A percentile compares a stretch with the other conserved stretches of the same genome.
These are phyloP conservation scores for Flueggea neowawraea DNA, from an alignment of 441 rosid species.

Conservation along the genomic window DNA sequence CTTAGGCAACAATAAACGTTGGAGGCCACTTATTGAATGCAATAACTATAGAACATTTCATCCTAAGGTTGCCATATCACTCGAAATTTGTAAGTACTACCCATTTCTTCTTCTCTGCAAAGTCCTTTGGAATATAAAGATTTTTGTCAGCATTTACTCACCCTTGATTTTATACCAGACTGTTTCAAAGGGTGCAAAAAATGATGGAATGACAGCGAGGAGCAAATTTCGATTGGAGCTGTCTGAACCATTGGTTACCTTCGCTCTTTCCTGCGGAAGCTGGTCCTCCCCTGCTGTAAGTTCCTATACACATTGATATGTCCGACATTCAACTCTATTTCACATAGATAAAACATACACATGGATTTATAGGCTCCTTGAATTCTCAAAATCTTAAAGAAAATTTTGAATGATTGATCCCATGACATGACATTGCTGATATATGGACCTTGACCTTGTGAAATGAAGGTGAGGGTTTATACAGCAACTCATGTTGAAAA, in stretches of 20 bases:
- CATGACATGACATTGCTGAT: too few species aligned
- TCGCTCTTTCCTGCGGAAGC: slow-evolving; percentile 88
- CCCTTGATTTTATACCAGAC: slow-evolving; percentile 28
- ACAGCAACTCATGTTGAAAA: slow-evolving; percentile 62
- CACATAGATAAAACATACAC: too few species aligned
- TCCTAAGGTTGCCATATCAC: slow-evolving; percentile 72
- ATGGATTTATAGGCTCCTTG: too few species aligned
- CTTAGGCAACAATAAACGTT: slow-evolving; percentile 69
- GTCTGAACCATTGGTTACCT: slow-evolving; percentile 83
- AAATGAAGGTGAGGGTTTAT: slow-evolving; percentile 66
- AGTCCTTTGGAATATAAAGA: not conserved
- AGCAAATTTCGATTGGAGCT: slow-evolving; percentile 65
- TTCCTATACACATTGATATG: slow-evolving; percentile 9
- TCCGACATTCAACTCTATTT: not conserved
- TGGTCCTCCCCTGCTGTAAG: slow-evolving; percentile 99
- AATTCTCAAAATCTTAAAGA: too few species aligned
- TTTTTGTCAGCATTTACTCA: not conserved
- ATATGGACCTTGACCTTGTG: not conserved
- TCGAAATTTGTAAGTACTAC: slow-evolving; percentile 55
- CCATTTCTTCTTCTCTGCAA: slow-evolving; percentile 18
- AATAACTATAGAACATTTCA: slow-evolving; percentile 79
- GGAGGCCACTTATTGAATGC: slow-evolving; percentile 71
- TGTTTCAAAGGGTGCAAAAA: slow-evolving; percentile 44
- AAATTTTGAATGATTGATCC: too few species aligned
- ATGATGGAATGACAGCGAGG: slow-evolving; percentile 57